Evolutionary conservation across 768 basidiomycete genomes (phyloP).

Genomic region (Panaeolus cyanescens): DNA sequence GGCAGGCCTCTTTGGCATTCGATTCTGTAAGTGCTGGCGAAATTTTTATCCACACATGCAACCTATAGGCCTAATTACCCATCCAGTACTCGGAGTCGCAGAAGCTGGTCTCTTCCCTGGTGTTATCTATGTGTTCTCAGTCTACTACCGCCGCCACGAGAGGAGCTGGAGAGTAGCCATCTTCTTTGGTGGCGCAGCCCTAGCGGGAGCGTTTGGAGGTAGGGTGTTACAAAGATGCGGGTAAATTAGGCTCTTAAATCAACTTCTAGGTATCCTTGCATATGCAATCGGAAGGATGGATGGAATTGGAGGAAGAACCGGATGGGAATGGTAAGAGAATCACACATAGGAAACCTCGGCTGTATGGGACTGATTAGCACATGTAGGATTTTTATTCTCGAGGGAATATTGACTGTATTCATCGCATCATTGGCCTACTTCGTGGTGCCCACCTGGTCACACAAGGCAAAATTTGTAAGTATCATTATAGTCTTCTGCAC

Average conservation of each 20-base stretch:
- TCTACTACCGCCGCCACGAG: slow-evolving; percentile 61
- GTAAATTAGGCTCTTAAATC: neutral
- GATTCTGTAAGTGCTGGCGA: slow-evolving; percentile 43
- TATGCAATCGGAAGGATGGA: slow-evolving; percentile 62
- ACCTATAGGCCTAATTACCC: too few species aligned
- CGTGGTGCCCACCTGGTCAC: slow-evolving; percentile 60
- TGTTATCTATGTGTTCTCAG: slow-evolving; percentile 58
- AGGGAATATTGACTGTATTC: slow-evolving; percentile 52
- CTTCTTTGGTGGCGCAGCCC: slow-evolving; percentile 62
- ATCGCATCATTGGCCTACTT: slow-evolving; percentile 52
- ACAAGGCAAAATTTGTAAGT: slow-evolving; percentile 57
- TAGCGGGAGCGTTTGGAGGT: slow-evolving; percentile 69
- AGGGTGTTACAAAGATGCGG: neutral
- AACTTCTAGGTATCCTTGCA: slow-evolving; percentile 50
- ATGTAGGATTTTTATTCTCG: slow-evolving; percentile 59
- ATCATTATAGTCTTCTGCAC: neutral
- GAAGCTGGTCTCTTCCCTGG: slow-evolving; percentile 66
- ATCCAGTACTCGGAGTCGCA: slow-evolving; percentile 53
- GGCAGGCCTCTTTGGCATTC: slow-evolving; percentile 54
- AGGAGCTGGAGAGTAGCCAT: slow-evolving; percentile 63
- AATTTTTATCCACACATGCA: neutral
- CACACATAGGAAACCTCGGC: neutral
- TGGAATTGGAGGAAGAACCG: slow-evolving; percentile 56
- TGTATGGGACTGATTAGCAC: neutral
- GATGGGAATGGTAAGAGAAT: slow-evolving; percentile 57